These are phyloP conservation scores for Heterobasidion irregulare DNA, from an alignment of 1,284 basidiomycete genomes.

Conservation along the genomic window DNA sequence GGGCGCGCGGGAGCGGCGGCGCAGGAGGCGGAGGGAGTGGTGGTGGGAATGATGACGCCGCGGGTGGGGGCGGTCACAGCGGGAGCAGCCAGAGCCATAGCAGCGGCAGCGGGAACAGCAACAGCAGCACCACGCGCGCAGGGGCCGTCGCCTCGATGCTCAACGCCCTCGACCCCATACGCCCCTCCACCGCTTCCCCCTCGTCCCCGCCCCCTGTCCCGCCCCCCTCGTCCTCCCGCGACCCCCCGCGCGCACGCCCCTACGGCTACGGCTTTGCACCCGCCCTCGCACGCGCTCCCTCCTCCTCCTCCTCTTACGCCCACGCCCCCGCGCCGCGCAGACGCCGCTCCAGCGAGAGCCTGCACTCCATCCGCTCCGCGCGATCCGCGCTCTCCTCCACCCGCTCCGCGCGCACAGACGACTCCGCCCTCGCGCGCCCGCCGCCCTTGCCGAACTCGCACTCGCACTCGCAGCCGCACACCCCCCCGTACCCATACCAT, in stretches of 20 bases:
- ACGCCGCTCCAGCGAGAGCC: constrained; percentile 27
- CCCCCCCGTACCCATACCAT: too few species aligned
- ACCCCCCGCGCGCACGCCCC: background rate
- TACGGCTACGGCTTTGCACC: background rate
- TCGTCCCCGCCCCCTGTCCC: constrained; percentile 1
- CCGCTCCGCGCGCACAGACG: constrained; percentile 13
- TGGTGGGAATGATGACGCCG: background rate
- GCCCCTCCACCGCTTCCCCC: background rate
- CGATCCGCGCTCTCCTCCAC: constrained; percentile 25
- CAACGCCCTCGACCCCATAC: constrained; percentile 4
- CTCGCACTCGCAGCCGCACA: too few species aligned
- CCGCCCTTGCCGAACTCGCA: too few species aligned
- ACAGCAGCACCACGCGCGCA: background rate
- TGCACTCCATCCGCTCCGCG: constrained; percentile 32
- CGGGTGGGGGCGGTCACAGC: background rate
- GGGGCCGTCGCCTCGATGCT: constrained; percentile 3
- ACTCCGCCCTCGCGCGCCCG: background rate
- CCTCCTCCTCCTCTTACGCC: background rate
- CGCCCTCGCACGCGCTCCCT: background rate
- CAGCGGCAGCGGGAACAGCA: background rate
- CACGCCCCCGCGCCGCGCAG: background rate
- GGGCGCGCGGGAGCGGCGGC: background rate
- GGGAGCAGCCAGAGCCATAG: background rate
- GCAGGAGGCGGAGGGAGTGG: background rate
- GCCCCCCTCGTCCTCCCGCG: background rate